Evolutionary conservation across 192 early-diverging fungal genomes (phyloP), one percentile per base, ranked within the genome.

Genomic region (Umbelopsis sp.): DNA sequence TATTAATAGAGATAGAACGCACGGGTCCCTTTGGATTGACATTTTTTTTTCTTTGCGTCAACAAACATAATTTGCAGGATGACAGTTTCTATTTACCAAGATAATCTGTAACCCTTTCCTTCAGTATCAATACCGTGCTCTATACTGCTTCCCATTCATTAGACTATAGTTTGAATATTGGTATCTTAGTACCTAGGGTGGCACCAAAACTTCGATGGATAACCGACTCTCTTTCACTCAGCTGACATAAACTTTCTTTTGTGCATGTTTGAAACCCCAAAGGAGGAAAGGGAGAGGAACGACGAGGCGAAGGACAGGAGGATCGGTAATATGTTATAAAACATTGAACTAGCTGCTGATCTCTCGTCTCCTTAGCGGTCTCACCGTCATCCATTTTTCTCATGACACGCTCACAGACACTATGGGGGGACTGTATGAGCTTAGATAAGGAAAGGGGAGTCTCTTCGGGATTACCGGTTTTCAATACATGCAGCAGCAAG

Each of bases 351-450:
- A 41, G 38, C 38, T 41, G 47, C 47, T 49, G 47, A 49, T 49
- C 47, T 49, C 47, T 49, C n/a, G 20, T 49, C 47, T 49, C 47
- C n/a, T 17, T 49, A 49, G n/a, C 16, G 16, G 47, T 49, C 47
- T 21, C 47, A 17, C n/a, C n/a, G 20, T 49, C 47, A 41, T 6
- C 38, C 38, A 17, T 49, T 49, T 21, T 49, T n/a, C 16, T n/a
- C 47, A 49, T 49, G 47, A 49, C 16, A 16, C 31, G 56, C 56
- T 20, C 56, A 62, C 56, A 34, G 56, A 62, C 56, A 36, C 25
- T n/a, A 17, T 14, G 26, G 31, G 31, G 53, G 25, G 52, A 54
- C n/a, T 11, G 43, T 5, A 12, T 44, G 12, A 49, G 47, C n/a
- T 49, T 49, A 49, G n/a, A 49, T 41, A 49, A n/a, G n/a, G 47